phyloP scores from a whole-genome alignment of 2,329 filamentous ascomycete species.

The Talaromyces islandicus region DNA sequence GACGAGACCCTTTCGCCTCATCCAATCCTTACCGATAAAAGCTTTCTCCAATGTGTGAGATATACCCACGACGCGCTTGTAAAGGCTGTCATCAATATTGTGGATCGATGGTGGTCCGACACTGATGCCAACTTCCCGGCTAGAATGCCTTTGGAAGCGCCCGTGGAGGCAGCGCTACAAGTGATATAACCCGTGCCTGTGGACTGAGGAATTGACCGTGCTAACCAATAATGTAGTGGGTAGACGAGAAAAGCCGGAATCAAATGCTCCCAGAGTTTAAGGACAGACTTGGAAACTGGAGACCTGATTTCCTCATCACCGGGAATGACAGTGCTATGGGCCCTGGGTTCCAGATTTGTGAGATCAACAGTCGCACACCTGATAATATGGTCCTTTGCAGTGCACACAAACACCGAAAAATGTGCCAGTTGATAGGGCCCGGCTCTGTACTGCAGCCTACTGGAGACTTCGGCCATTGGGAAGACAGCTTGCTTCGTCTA shows the following conservation, averaged over 20 bases:
- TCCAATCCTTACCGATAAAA: no score
- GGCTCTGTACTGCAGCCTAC: neutral
- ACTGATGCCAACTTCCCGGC: no score
- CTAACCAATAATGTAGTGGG: neutral
- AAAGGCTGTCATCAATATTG: no score
- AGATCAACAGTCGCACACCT: slow-evolving; percentile 20
- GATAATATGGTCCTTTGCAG: slow-evolving; percentile 14
- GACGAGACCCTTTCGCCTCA: no score
- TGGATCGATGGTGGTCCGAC: no score
- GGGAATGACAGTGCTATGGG: neutral
- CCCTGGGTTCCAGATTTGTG: slow-evolving; percentile 12
- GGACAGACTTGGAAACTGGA: slow-evolving; percentile 16
- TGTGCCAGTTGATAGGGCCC: neutral
- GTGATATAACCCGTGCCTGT: no score
- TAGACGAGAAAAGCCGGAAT: neutral
- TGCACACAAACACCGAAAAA: neutral
- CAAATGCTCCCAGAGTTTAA: neutral
- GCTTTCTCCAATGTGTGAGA: no score
- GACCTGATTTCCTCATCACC: slow-evolving; percentile 19
- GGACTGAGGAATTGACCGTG: no score
- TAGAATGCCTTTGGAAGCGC: no score
- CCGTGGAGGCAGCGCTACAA: no score
- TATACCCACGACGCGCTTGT: no score
- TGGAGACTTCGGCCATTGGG: neutral
- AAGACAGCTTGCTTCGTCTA: no score